Base-by-base conservation (phyloP, 2,329 filamentous ascomycete genomes). In the Ophiostoma tasmaniense region DNA sequence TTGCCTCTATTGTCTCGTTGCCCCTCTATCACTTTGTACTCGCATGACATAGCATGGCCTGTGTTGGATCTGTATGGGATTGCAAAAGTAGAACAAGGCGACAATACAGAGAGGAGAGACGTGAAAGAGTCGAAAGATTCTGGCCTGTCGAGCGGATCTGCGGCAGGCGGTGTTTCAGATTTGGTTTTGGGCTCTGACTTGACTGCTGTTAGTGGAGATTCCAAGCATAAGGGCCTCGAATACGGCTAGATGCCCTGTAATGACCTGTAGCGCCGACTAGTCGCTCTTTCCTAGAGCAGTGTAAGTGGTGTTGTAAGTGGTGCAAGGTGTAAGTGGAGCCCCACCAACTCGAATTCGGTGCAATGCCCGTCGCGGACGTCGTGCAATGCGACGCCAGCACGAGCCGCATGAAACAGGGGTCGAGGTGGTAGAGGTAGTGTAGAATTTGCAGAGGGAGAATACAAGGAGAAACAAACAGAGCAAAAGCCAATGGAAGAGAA, bases 381-480 rank as follows among this genome's bases (percentile, higher is more conserved):
- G 50, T 55, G n/a, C 17, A 33, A 62, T 62, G 59, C 28, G 28
- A 28, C 22, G n/a, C 22, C 42, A 45, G 42, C 50, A 55, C 61
- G 61, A 64, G 61, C 61, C 61, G 61, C 33, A 37, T 64, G 61
- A 64, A 64, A 64, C 61, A 64, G 61, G 61, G 61, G 61, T n/a
- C 22, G 22, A 55, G 42, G 42, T 20, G 42, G 20, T 39, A 39
- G 37, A 39, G 37, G 37, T 10, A 14, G 37, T 1, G 37, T 13
- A 13, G 13, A 33, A 6, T 33, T 37, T 37, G 3, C 11, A 37
- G 52, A 28, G 4, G 25, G 14, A 30, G 42, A 6, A 61, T 61
- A 30, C n/a, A 14, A 61, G 7, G 52, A 25, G 14, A 28, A 17
- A n/a, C n/a, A n/a, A n/a, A n/a, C n/a, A 45, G 42, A 20, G 42